phyloP scores from a whole-genome alignment of 441 rosid species.

The Erodium texanum region DNA sequence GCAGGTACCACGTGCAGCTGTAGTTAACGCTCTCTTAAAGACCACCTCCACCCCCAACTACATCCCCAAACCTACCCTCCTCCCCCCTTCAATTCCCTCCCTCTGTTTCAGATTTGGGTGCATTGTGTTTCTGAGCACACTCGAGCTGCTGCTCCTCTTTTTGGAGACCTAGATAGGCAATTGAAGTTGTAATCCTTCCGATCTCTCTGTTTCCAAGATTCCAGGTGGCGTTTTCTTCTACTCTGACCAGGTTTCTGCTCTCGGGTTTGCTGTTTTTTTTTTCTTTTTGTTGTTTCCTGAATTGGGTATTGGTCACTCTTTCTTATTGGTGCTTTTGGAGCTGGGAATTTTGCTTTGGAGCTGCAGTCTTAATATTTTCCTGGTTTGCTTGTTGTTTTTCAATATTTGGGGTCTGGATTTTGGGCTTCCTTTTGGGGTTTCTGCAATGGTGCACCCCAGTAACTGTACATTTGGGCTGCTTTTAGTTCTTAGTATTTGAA shows the following conservation, averaged over 20 bases:
- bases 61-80: conserved; percentile 46
- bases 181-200: conserved; percentile 18
- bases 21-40: conserved; percentile 20
- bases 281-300: background rate
- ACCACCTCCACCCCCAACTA: conserved; percentile 20
- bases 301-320: conserved; percentile 17
- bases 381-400: no score
- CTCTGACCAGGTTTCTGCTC: conserved; percentile 24
- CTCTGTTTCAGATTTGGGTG: background rate
- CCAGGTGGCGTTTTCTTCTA: background rate
- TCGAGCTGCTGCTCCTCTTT: background rate
- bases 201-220: conserved; percentile 19
- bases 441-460: conserved; percentile 18
- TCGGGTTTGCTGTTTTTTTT: no score
- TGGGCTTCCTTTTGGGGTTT: background rate
- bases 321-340: conserved; percentile 8
- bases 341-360: conserved; percentile 6
- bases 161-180: background rate
- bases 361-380: no score
- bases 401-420: background rate
- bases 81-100: conserved; percentile 11
- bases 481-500: conserved; percentile 17
- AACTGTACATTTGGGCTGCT: conserved; percentile 7
- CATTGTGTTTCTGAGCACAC: background rate
- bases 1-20: conserved; percentile 65